These are phyloP conservation scores for Calonectria henricotiae DNA, from an alignment of 2,329 filamentous ascomycete species.

Conservation along the genomic window DNA sequence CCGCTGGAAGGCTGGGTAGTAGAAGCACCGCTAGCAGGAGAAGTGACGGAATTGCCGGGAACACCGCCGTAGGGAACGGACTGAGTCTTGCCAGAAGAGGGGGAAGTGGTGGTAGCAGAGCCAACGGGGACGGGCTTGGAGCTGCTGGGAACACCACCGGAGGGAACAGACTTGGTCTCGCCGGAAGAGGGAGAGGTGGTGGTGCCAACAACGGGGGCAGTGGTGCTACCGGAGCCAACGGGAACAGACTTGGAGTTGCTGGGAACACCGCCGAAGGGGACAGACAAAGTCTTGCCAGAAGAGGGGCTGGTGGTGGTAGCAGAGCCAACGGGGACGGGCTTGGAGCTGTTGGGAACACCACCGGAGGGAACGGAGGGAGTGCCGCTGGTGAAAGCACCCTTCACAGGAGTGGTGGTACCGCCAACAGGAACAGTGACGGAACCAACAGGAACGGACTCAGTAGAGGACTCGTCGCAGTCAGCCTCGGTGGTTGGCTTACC, in stretches of 20 bases:
- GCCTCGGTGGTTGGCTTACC: conserved; percentile 30
- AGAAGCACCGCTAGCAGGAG: conserved; percentile 27
- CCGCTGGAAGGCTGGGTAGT: conserved; percentile 5
- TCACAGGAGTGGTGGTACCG: conserved; percentile 33
- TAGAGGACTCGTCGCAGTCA: conserved; percentile 27
- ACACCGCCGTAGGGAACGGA: conserved; percentile 14
- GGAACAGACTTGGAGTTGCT: conserved; percentile 27
- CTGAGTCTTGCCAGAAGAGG: not conserved
- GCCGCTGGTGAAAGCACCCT: conserved; percentile 4
- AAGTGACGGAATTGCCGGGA: conserved; percentile 28
- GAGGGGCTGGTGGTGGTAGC: conserved; percentile 11
- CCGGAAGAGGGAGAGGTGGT: conserved; percentile 28
- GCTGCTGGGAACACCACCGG: not conserved
- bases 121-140: not conserved
- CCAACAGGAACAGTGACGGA: conserved; percentile 9
- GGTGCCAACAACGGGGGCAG: conserved; percentile 22
- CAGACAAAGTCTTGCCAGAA: not conserved
- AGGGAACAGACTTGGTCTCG: not conserved
- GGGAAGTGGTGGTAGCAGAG: conserved; percentile 18
- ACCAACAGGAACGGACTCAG: conserved; percentile 8
- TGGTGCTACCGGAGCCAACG: conserved; percentile 16
- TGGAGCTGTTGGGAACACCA: not conserved
- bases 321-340: conserved; percentile 3
- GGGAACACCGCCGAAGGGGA: conserved; percentile 17
- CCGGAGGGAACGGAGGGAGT: not conserved